Conservation (phyloP, 495 filamentous ascomycete species). For the Glutinoglossum americanum region DNA sequence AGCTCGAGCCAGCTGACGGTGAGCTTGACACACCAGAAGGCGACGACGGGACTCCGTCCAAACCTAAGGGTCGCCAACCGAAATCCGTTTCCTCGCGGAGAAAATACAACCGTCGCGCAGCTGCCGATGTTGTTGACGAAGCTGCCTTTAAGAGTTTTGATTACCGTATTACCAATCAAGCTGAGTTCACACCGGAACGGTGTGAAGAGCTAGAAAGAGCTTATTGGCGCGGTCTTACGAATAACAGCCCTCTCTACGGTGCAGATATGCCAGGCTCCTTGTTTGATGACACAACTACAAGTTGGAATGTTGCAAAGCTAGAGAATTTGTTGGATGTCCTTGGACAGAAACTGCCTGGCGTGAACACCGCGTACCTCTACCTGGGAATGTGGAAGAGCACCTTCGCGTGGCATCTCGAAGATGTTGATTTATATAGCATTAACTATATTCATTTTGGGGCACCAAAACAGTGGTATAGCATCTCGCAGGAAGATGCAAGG, state of each 20-base stretch:
- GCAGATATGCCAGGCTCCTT: conserved; percentile 91
- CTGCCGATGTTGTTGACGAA: conserved; percentile 56
- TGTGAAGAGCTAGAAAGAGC: conserved; percentile 82
- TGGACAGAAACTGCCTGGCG: conserved; percentile 84
- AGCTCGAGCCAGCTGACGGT: conserved; percentile 27
- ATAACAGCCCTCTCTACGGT: conserved; percentile 83
- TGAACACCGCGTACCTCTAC: conserved; percentile 97
- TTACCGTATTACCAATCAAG: conserved; percentile 59
- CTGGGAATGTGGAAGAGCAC: conserved; percentile 99
- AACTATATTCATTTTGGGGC: conserved; percentile 99
- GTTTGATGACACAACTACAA: conserved; percentile 69
- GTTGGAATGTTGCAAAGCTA: conserved; percentile 88
- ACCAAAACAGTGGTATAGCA: conserved; percentile 98
- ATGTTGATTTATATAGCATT: conserved; percentile 97
- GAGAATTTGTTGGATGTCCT: conserved; percentile 85
- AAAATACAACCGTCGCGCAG: conserved; percentile 59
- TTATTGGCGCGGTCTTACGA: conserved; percentile 93
- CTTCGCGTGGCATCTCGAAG: conserved; percentile 96
- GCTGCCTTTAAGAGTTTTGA: conserved; percentile 72
- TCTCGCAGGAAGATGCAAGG: conserved; percentile 86
- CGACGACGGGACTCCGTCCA: conserved; percentile 10
- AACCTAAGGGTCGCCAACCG: conserved; percentile 22
- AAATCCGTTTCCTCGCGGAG: conserved; percentile 45
- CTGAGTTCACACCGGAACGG: conserved; percentile 70
- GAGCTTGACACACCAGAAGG: conserved; percentile 18